Percentiles rank a stretch among this genome's conserved stretches.
Evolutionary conservation across 2,329 filamentous ascomycete species (phyloP).

Genomic region (Akanthomyces uredinophilus): DNA sequence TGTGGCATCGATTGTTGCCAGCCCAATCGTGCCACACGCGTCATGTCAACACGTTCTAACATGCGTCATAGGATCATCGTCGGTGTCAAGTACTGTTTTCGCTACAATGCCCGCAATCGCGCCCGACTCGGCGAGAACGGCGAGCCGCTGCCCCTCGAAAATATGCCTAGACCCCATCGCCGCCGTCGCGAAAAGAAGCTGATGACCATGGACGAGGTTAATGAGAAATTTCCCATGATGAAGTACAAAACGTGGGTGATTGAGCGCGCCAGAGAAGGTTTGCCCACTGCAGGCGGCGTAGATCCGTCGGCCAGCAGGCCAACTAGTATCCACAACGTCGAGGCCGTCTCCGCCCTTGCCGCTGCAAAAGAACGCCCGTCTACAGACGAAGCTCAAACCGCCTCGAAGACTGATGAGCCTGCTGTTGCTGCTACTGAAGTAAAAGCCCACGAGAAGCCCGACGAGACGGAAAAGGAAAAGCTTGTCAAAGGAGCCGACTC

Average conservation of each 20-base stretch:
- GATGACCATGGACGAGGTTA: conserved; percentile 99
- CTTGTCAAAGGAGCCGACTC: conserved; percentile 8
- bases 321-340: conserved; percentile 64
- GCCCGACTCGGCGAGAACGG: conserved; percentile 71
- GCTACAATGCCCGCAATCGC: conserved; percentile 92
- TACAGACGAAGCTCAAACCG: conserved; percentile 35
- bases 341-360: conserved; percentile 46
- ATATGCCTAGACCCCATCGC: conserved; percentile 79
- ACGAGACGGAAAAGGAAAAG: conserved; percentile 16
- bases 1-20: background rate
- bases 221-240: conserved; percentile 89
- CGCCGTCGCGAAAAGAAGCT: conserved; percentile 93
- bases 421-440: conserved; percentile 20
- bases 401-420: conserved; percentile 19
- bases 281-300: conserved; percentile 80
- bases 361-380: conserved; percentile 42
- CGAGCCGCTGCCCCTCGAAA: conserved; percentile 81
- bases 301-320: conserved; percentile 67
- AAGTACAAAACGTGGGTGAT: conserved; percentile 97
- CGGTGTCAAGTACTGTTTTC: conserved; percentile 98
- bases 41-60: conserved; percentile 21
- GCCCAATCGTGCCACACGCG: background rate
- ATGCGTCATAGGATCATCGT: conserved; percentile 80
- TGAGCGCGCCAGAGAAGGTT: conserved; percentile 72
- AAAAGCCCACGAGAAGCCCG: conserved; percentile 20